Conservation (phyloP, 768 basidiomycete genomes). For the Phaeolepiota aurea region DNA sequence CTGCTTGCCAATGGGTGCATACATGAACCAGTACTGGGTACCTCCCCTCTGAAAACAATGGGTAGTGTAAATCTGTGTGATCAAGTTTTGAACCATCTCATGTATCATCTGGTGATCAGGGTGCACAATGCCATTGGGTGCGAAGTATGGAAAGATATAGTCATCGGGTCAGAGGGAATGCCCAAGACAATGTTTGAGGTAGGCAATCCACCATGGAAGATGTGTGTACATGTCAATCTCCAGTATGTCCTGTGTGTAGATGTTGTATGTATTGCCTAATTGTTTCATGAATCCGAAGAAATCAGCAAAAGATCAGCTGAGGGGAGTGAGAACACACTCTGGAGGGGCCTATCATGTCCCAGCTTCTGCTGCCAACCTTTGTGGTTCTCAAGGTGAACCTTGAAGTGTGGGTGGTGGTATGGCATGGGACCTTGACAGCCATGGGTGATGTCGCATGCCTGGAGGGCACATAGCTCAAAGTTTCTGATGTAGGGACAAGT, state of each 20-base stretch:
- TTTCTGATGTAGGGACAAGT: slow-evolving; percentile 13
- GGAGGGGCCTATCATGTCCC: slow-evolving; percentile 12
- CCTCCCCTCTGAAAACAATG: slow-evolving; percentile 28
- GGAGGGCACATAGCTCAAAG: slow-evolving; percentile 19
- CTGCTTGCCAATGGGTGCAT: slow-evolving; percentile 20
- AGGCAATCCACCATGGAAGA: slow-evolving; percentile 14
- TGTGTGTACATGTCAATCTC: slow-evolving; percentile 20
- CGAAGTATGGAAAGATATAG: slow-evolving; percentile 24
- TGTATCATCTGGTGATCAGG: slow-evolving; percentile 16
- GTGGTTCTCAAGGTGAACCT: slow-evolving; percentile 13
- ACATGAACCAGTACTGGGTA: slow-evolving; percentile 30
- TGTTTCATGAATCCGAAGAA: neutral
- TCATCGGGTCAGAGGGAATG: slow-evolving; percentile 16
- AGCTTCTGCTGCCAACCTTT: slow-evolving; percentile 21
- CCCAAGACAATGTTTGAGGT: slow-evolving; percentile 11
- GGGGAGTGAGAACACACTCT: slow-evolving; percentile 8
- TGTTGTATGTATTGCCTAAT: slow-evolving; percentile 21
- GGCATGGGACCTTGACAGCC: slow-evolving; percentile 11
- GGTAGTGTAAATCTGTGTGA: slow-evolving; percentile 24
- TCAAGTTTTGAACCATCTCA: slow-evolving; percentile 15
- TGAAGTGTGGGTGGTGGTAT: slow-evolving; percentile 10
- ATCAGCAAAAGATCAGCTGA: neutral
- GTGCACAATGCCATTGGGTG: slow-evolving; percentile 16
- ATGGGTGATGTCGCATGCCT: slow-evolving; percentile 11
- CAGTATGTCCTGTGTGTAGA: slow-evolving; percentile 22